Base-by-base conservation (phyloP, 2,329 filamentous ascomycete species). In the Thielaviopsis euricoi region DNA sequence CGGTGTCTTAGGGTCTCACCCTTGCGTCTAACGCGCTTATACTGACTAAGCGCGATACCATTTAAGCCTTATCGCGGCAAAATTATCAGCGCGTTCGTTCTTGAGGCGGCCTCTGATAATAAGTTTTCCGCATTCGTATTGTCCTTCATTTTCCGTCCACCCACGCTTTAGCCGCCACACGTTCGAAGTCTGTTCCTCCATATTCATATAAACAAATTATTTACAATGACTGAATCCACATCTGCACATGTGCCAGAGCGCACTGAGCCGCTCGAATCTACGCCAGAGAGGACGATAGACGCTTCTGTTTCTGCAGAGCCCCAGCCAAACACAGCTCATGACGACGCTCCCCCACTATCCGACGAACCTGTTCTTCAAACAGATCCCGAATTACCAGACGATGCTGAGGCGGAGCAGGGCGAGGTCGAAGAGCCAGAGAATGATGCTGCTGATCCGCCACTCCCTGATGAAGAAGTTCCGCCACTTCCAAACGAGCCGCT, bases 401-500 rank as follows among this genome's bases (percentile, higher is more conserved):
- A 49, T 13, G 37, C 23, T n/a, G 53, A 33, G 40, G 43, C 40
- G 13, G 51, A 58, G 50, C 56, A 54, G 46, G 56, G 51, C 51
- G 56, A 58, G n/a, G 23, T 54, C 25, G 19, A 2, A 10, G 17
- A 43, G 37, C 17, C 48, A 15, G 58, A 55, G 15, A 4, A 40
- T 10, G 29, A 40, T 6, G 25, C 51, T 13, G 52, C 46, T 17
- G 43, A 25, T 33, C 53, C 56, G 2, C 55, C 59, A 9, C 48
- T 57, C 12, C 52, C 57, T 7, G 33, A 57, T 40, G 60, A 61
- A 52, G 55, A 55, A 33, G 53, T 40, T 22, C 59, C 61, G 0
- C 58, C 61, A 17, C 52, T 62, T 23, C 60, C 60, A 48, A 26
- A 57, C 46, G 60, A 62, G 29, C 49, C 60, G 3, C 43, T 58